Conservation (phyloP, 441 rosid genomes). For the Metrosideros polymorpha region DNA sequence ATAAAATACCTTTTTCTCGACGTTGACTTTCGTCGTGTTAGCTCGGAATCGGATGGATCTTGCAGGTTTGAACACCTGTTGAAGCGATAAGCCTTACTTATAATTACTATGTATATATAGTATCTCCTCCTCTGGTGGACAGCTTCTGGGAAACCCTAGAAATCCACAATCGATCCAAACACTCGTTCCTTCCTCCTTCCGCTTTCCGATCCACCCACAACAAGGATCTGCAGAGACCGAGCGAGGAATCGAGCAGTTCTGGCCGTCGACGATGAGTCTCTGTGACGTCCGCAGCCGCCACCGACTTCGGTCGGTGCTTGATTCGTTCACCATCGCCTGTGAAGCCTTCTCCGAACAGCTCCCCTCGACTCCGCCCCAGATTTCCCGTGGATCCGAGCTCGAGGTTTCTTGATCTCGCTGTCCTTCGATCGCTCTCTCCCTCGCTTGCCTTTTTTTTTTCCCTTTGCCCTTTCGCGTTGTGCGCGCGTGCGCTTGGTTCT, state of each 20-base stretch:
- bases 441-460: background rate
- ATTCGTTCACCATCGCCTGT: slow-evolving; percentile 5
- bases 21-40: too few species aligned
- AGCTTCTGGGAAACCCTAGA: background rate
- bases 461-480: background rate
- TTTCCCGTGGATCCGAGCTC: background rate
- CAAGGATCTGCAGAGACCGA: background rate
- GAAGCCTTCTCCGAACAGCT: slow-evolving; percentile 4
- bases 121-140: background rate
- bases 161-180: background rate
- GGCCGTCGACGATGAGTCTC: background rate
- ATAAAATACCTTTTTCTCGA: too few species aligned
- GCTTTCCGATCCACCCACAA: background rate
- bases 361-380: background rate
- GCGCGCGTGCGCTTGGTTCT: background rate
- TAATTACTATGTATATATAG: too few species aligned
- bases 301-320: background rate
- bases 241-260: background rate
- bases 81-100: background rate
- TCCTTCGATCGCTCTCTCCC: background rate
- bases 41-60: background rate
- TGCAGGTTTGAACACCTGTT: background rate
- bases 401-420: background rate
- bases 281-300: background rate
- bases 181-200: background rate